Conservation (phyloP, 768 basidiomycete species). For the Suillus decipiens region DNA sequence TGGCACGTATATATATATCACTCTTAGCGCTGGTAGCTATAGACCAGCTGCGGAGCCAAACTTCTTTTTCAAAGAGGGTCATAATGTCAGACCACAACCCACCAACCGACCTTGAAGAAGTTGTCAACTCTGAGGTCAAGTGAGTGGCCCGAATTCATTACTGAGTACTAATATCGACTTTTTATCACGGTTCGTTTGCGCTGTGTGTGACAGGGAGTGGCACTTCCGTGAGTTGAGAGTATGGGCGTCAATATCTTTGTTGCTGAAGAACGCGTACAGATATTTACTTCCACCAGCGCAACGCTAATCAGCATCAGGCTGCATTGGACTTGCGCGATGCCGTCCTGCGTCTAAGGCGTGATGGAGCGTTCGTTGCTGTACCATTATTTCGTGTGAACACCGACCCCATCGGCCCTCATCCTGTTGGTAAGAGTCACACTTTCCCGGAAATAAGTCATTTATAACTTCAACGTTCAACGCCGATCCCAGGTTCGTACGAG, state of each 20-base stretch:
- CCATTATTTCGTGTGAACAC: conserved; percentile 73
- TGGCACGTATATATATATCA: neutral
- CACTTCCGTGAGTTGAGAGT: conserved; percentile 61
- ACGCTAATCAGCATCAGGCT: conserved; percentile 58
- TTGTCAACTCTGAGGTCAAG: conserved; percentile 66
- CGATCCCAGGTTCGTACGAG: conserved; percentile 67
- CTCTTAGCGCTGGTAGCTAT: neutral
- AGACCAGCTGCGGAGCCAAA: neutral
- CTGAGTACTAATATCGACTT: neutral
- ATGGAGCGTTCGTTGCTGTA: conserved; percentile 80
- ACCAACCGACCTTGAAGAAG: conserved; percentile 55
- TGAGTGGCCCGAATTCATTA: conserved; percentile 26
- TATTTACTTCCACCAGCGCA: conserved; percentile 78
- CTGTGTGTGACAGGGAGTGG: conserved; percentile 57
- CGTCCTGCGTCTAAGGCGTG: conserved; percentile 65
- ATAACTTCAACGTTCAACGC: neutral
- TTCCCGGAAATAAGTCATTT: neutral
- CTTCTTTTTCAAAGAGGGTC: neutral
- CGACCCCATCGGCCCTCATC: conserved; percentile 73
- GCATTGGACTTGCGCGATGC: conserved; percentile 72
- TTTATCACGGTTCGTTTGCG: neutral
- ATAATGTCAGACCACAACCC: conserved; percentile 23
- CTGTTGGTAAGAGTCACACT: conserved; percentile 53
- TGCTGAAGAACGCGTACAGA: conserved; percentile 42
- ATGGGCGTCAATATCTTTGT: neutral